A percentile compares a stretch with the other conserved stretches of the same genome.
These are phyloP conservation scores for Canariomyces notabilis DNA, from an alignment of 2,329 filamentous ascomycete species.

Conservation along the genomic window DNA sequence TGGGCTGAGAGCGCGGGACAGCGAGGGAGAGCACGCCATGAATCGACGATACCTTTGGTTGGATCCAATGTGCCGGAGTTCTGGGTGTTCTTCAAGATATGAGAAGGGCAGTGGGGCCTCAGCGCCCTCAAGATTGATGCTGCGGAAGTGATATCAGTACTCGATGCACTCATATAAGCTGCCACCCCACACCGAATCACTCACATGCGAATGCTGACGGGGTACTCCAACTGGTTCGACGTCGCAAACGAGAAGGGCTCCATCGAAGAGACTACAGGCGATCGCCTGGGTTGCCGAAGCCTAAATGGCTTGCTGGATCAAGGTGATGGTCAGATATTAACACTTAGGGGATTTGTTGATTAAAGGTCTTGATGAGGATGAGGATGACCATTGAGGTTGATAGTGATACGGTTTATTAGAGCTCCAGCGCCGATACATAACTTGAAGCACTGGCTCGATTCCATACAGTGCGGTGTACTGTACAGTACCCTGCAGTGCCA, in stretches of 20 bases:
- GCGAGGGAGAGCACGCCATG: background rate
- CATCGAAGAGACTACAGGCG: too few species aligned
- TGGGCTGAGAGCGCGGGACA: background rate
- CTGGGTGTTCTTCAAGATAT: constrained; percentile 69
- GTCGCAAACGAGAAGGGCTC: constrained; percentile 95
- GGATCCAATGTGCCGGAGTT: constrained; percentile 81
- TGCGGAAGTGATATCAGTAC: constrained; percentile 30
- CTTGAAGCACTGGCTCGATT: too few species aligned
- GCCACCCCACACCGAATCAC: constrained; percentile 18
- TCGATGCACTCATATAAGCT: background rate
- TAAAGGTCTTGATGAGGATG: too few species aligned
- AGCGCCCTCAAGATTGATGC: constrained; percentile 71
- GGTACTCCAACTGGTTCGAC: constrained; percentile 75
- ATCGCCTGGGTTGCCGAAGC: background rate
- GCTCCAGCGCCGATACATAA: too few species aligned
- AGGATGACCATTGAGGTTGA: too few species aligned
- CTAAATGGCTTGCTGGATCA: too few species aligned
- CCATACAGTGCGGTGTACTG: too few species aligned
- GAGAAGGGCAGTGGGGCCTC: constrained; percentile 72
- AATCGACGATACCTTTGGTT: constrained; percentile 58
- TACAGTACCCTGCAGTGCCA: too few species aligned
- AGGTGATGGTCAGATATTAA: too few species aligned
- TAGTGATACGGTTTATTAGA: too few species aligned
- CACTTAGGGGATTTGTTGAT: too few species aligned
- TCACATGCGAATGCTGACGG: constrained; percentile 62